Evolutionary conservation across 352 stramenopile species (phyloP).

Genomic region (Blastocystis sp.): DNA sequence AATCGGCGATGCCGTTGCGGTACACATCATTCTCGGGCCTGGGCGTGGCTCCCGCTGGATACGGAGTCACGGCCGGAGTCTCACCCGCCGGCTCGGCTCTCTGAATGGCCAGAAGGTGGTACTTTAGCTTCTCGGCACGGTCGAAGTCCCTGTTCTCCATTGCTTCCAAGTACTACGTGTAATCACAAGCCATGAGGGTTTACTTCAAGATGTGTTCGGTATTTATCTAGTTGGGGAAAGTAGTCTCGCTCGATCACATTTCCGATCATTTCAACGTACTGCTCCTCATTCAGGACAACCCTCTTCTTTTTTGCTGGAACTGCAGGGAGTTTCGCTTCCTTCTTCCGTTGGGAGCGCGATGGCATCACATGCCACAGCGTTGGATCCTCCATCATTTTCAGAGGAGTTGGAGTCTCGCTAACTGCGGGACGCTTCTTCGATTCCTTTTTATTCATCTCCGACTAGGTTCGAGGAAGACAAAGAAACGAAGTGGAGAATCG

Average conservation of each 20-base stretch:
- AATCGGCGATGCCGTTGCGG: neutral
- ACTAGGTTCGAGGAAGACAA: too few species aligned
- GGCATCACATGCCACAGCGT: conserved; percentile 67
- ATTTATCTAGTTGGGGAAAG: conserved; percentile 67
- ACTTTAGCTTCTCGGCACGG: conserved; percentile 53
- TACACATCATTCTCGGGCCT: conserved; percentile 49
- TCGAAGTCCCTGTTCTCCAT: conserved; percentile 64
- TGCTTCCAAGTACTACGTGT: conserved; percentile 59
- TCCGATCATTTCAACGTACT: conserved; percentile 56
- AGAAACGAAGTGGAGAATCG: too few species aligned
- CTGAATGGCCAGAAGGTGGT: conserved; percentile 51
- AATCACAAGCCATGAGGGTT: neutral
- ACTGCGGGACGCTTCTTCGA: neutral
- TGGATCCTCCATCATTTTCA: conserved; percentile 67
- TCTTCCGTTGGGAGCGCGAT: conserved; percentile 35
- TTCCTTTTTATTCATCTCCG: neutral
- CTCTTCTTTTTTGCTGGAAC: conserved; percentile 52
- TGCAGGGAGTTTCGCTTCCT: neutral
- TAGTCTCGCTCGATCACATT: conserved; percentile 69
- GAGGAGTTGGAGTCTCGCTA: conserved; percentile 37
- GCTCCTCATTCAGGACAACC: conserved; percentile 61
- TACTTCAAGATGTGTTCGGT: conserved; percentile 52
- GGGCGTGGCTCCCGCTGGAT: conserved; percentile 23
- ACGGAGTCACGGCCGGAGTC: conserved; percentile 28
- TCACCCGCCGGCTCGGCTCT: conserved; percentile 23